These are phyloP conservation scores for Comarum palustre DNA, from an alignment of 306 rosid species.

Conservation along the genomic window DNA sequence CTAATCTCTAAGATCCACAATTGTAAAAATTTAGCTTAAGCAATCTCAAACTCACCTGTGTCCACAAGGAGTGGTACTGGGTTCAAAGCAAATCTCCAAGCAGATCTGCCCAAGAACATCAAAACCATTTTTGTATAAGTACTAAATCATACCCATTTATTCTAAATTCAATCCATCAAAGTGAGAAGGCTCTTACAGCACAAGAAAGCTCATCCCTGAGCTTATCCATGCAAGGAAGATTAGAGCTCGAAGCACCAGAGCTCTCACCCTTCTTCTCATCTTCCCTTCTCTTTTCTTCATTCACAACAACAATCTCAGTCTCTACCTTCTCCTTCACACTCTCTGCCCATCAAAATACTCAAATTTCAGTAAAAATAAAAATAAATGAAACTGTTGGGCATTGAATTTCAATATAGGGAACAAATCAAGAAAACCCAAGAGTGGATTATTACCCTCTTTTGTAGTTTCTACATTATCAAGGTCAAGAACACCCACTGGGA, in stretches of 20 bases:
- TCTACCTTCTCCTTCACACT: constrained; percentile 38
- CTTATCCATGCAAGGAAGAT: constrained; percentile 73
- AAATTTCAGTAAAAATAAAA: background rate
- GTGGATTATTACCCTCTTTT: constrained; percentile 37
- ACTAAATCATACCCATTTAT: background rate
- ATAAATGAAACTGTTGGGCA: background rate
- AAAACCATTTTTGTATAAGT: too few species aligned
- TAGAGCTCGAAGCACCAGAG: constrained; percentile 36
- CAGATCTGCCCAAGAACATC: constrained; percentile 53
- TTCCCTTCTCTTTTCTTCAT: constrained; percentile 37
- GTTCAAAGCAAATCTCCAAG: constrained; percentile 91
- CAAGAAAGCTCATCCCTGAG: constrained; percentile 95
- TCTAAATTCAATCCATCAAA: background rate
- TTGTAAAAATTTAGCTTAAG: background rate
- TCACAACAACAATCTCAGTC: constrained; percentile 2
- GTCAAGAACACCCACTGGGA: constrained; percentile 54
- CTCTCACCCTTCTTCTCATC: constrained; percentile 28
- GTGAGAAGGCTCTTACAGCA: constrained; percentile 53
- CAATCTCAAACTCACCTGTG: constrained; percentile 59
- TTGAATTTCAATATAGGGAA: background rate
- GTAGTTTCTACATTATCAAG: constrained; percentile 62
- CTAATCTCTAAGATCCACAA: background rate
- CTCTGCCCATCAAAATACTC: constrained; percentile 32
- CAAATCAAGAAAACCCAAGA: background rate
- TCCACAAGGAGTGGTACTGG: constrained; percentile 94